Evolutionary conservation across 2,329 filamentous ascomycete genomes (phyloP), one percentile per base, ranked within the genome.

Genomic region (Curvularia eragrostidis): DNA sequence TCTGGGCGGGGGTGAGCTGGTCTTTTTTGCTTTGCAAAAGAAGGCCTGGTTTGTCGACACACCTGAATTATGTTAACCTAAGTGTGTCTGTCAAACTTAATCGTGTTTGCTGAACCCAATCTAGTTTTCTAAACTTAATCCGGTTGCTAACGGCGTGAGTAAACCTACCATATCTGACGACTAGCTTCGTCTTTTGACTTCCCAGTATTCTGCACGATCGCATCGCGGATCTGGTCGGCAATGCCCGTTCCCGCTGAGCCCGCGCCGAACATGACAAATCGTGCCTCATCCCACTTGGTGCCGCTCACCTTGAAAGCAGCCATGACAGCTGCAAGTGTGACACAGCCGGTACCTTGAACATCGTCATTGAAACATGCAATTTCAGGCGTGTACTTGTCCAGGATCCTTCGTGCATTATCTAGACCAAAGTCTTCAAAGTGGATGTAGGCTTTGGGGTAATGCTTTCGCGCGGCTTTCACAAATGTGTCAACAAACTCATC

Each of bases 391-490:
- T 95, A 96, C 34, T 82, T 84, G 58, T 96, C 90, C 0, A 96
- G 81, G 2, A 96, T 85, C 3, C 90, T 85, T 28, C 90, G 83
- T 0, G 91, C 90, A 68, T 96, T 96, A 1, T 76, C 76, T 0
- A 96, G 78, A 0, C 91, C 92, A 78, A 96, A 96, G 70, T 96
- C 93, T 69, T 96, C 91, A 71, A 96, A 96, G 70, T 96, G 92
- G 19, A 96, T 89, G 67, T 93, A 94, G 0, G 93, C 91, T 44
- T 84, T 87, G 0, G 93, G 93, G 59, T 89, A 96, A 1, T 87
- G 81, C 65, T 89, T 86, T 43, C 87, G 81, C 0, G 89, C 89
- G 0, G 86, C 82, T 50, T 82, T 79, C 8, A 96, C 85, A 68
- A 96, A 96, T 0, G 78, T 85, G 44, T 91, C 89, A 1, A 96